These are phyloP conservation scores for Aureobasidium sp. DNA, from an alignment of 2,329 filamentous ascomycete species.

Conservation along the genomic window DNA sequence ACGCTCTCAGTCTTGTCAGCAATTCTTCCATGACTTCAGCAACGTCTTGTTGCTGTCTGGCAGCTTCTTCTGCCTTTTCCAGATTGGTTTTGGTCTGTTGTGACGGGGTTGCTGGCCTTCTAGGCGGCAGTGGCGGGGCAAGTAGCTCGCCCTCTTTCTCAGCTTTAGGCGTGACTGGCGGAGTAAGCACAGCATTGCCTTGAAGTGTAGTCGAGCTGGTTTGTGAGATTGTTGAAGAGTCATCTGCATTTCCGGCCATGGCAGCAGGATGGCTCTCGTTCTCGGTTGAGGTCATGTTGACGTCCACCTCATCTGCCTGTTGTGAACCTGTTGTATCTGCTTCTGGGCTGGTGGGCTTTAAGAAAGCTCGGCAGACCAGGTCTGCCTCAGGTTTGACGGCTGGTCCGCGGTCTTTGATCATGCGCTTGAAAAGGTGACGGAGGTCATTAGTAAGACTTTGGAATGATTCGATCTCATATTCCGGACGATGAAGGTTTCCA, in stretches of 20 bases:
- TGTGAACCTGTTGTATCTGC: slow-evolving; percentile 1
- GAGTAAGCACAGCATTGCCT: slow-evolving; percentile 22
- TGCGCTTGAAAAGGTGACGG: slow-evolving; percentile 29
- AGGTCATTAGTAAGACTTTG: slow-evolving; percentile 30
- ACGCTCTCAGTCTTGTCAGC: slow-evolving; percentile 81
- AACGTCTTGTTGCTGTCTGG: slow-evolving; percentile 75
- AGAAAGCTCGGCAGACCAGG: slow-evolving; percentile 30
- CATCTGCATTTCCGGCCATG: slow-evolving; percentile 22
- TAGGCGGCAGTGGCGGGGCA: slow-evolving; percentile 51
- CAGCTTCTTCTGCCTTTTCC: slow-evolving; percentile 50
- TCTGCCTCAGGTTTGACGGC: slow-evolving; percentile 29
- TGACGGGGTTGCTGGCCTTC: slow-evolving; percentile 32
- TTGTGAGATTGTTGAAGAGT: not conserved
- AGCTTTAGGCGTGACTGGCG: slow-evolving; percentile 34
- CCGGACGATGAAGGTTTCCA: slow-evolving; percentile 58
- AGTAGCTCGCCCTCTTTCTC: slow-evolving; percentile 21
- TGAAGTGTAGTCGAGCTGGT: slow-evolving; percentile 6
- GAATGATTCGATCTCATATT: slow-evolving; percentile 28
- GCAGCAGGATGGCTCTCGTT: not conserved
- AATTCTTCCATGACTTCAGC: slow-evolving; percentile 93
- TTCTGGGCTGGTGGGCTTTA: slow-evolving; percentile 16
- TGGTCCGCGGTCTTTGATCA: slow-evolving; percentile 27
- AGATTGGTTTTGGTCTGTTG: slow-evolving; percentile 25
- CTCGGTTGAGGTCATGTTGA: slow-evolving; percentile 6
- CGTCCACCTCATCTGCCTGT: not conserved